Evolutionary conservation across 345 rosid species (phyloP), one percentile per base, ranked within the genome.

Genomic region (Salix exigua): DNA sequence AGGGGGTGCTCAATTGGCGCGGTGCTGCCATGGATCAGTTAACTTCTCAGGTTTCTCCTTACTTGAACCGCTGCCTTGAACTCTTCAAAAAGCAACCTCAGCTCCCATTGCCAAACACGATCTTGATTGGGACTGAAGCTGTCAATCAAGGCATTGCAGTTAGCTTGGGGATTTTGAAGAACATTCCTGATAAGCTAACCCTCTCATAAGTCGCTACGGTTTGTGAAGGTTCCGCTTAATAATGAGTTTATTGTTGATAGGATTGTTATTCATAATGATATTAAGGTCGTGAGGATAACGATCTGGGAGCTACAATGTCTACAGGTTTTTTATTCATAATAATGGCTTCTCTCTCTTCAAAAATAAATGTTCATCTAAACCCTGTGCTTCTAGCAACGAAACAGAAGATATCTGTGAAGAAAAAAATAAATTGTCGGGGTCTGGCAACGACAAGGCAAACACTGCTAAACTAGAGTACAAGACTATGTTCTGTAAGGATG

Each of bases 111-210:
- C 81, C 81, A 6, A 37, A 10, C 4, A 17, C 21, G 16, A 77
- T 77, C n/a, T 37, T 66, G 42, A 73, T 26, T 30, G 81, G 75
- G 44, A 58, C 46, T 53, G 28, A 4, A 28, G 31, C 42, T 38
- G 81, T 73, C 16, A 42, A 48, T 18, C 63, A 30, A n/a, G 77
- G 46, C 26, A 78, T 60, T 72, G 44, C 60, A 13, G 9, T 67
- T 78, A 42, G 55, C 26, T 2, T 72, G 8, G 76, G 48, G 33
- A 40, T 78, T 73, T 40, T 78, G 48, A 73, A 25, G 44, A 73
- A 30, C 65, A 37, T 76, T 40, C 18, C 51, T 46, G 51, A 46
- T 46, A 46, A 14, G 18, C 1, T 12, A 14, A 16, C 18, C 17
- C 51, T 4, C 19, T 16, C 51, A 14, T 4, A 46, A 46, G 51